Evolutionary conservation across 768 basidiomycete species (phyloP).

Genomic region (Porpolomopsis calyptriformis): DNA sequence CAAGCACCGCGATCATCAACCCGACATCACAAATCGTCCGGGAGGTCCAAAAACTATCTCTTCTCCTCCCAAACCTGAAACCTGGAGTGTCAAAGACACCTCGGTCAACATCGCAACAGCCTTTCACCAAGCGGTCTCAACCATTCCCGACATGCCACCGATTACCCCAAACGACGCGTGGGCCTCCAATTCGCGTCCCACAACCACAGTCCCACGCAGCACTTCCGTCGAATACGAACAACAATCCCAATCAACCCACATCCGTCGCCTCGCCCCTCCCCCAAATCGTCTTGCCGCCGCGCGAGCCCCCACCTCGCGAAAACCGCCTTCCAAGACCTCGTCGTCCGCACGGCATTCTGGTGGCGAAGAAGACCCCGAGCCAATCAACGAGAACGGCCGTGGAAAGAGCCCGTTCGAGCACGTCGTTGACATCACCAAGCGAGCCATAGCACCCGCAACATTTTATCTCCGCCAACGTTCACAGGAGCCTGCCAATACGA

Average conservation of each 20-base stretch:
- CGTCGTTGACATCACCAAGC: conserved; percentile 45
- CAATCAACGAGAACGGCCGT: conserved; percentile 28
- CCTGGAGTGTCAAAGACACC: conserved; percentile 71
- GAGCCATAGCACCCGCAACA: conserved; percentile 42
- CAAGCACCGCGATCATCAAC: conserved; percentile 33
- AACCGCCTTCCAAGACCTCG: conserved; percentile 43
- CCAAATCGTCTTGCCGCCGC: conserved; percentile 33
- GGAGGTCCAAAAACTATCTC: conserved; percentile 34
- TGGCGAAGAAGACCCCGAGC: conserved; percentile 35
- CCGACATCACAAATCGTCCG: conserved; percentile 16
- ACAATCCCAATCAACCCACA: conserved; percentile 41
- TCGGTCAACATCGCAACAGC: conserved; percentile 81
- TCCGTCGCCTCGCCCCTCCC: conserved; percentile 54
- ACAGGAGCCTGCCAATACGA: conserved; percentile 39
- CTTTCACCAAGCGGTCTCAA: conserved; percentile 59
- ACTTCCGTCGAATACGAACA: conserved; percentile 76
- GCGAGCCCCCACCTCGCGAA: conserved; percentile 23
- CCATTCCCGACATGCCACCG: conserved; percentile 27
- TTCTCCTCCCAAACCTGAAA: conserved; percentile 48
- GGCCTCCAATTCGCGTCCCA: conserved; percentile 50
- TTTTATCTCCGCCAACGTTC: conserved; percentile 60
- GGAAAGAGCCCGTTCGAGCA: conserved; percentile 63
- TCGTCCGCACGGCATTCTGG: too few relatives aligned
- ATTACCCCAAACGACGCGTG: conserved; percentile 53
- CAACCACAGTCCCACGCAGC: conserved; percentile 48